A percentile compares a stretch with the other conserved stretches of the same genome.
Conservation (phyloP, 805 yeast species). For the Cyberlindnera japonica region DNA sequence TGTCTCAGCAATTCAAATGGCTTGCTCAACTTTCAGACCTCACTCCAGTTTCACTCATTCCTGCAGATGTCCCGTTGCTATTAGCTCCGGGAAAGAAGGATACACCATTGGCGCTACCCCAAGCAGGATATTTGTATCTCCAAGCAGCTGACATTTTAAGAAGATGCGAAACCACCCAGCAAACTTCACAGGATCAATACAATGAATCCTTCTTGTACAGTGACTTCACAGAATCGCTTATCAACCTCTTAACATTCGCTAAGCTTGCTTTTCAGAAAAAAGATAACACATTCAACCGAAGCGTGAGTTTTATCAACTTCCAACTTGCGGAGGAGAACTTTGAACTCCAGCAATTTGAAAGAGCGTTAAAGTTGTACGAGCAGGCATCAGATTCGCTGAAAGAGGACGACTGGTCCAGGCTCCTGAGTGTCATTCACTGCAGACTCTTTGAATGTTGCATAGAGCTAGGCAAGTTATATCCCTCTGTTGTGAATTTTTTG, state of each 20-base stretch:
- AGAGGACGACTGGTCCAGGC: slow-evolving; percentile 39
- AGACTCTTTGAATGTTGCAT: slow-evolving; percentile 39
- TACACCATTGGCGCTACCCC: slow-evolving; percentile 36
- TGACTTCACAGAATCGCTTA: slow-evolving; percentile 16
- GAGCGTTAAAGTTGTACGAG: slow-evolving; percentile 41
- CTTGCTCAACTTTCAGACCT: slow-evolving; percentile 52
- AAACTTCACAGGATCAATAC: slow-evolving; percentile 9
- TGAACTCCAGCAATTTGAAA: slow-evolving; percentile 31
- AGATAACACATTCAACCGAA: slow-evolving; percentile 33
- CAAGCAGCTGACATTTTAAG: slow-evolving; percentile 34
- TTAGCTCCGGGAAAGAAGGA: slow-evolving; percentile 21
- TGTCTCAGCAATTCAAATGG: slow-evolving; percentile 60
- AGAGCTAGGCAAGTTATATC: slow-evolving; percentile 30
- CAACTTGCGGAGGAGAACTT: slow-evolving; percentile 49
- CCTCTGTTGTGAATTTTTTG: slow-evolving; percentile 31
- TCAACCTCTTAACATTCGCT: slow-evolving; percentile 34
- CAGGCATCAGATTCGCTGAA: slow-evolving; percentile 35
- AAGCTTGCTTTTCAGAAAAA: slow-evolving; percentile 35
- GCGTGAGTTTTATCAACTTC: slow-evolving; percentile 42
- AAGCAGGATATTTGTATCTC: slow-evolving; percentile 40
- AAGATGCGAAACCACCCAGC: slow-evolving; percentile 17
- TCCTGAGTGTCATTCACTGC: slow-evolving; percentile 32
- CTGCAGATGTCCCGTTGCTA: slow-evolving; percentile 36
- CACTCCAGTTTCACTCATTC: slow-evolving; percentile 42
- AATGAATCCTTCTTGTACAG: slow-evolving; percentile 2